A percentile compares a stretch with the other conserved stretches of the same genome.
Evolutionary conservation across 2,329 filamentous ascomycete genomes (phyloP).

Genomic region (Hypomyces rosellus): DNA sequence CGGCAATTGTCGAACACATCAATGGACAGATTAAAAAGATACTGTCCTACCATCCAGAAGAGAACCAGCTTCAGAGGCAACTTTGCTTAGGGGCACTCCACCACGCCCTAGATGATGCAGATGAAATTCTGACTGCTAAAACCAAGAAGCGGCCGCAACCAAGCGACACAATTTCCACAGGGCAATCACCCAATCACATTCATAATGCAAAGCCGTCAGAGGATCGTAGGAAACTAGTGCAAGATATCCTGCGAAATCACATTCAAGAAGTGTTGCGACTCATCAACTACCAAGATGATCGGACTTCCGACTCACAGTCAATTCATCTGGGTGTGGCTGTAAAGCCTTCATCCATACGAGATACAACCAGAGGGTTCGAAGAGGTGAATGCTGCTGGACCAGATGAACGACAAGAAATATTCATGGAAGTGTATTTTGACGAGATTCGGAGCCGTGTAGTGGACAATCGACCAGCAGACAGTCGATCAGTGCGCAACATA

Average conservation of each 20-base stretch:
- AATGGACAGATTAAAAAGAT: slow-evolving; percentile 21
- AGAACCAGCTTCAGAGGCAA: slow-evolving; percentile 21
- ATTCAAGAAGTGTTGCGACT: slow-evolving; percentile 42
- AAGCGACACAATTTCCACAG: neutral
- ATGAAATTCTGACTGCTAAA: slow-evolving; percentile 36
- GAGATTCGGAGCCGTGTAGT: slow-evolving; percentile 37
- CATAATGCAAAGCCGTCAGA: slow-evolving; percentile 12
- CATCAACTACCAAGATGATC: slow-evolving; percentile 35
- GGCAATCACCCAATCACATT: neutral
- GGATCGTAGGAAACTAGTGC: slow-evolving; percentile 31
- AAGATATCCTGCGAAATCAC: slow-evolving; percentile 42
- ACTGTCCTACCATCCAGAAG: slow-evolving; percentile 17
- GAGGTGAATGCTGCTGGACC: slow-evolving; percentile 42
- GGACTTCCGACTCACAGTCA: slow-evolving; percentile 19
- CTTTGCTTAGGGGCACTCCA: slow-evolving; percentile 34
- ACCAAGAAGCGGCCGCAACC: slow-evolving; percentile 11
- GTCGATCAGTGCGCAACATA: too few species aligned
- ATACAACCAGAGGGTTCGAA: slow-evolving; percentile 29
- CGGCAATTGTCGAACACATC: slow-evolving; percentile 19
- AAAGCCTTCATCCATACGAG: slow-evolving; percentile 7
- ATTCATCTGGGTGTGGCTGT: slow-evolving; percentile 15
- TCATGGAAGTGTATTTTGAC: slow-evolving; percentile 49
- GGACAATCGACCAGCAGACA: too few species aligned
- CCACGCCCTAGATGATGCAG: slow-evolving; percentile 34
- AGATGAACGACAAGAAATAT: slow-evolving; percentile 41